Evolutionary conservation across 139 green algal genomes (phyloP).

Genomic region (Chlorella sp.): DNA sequence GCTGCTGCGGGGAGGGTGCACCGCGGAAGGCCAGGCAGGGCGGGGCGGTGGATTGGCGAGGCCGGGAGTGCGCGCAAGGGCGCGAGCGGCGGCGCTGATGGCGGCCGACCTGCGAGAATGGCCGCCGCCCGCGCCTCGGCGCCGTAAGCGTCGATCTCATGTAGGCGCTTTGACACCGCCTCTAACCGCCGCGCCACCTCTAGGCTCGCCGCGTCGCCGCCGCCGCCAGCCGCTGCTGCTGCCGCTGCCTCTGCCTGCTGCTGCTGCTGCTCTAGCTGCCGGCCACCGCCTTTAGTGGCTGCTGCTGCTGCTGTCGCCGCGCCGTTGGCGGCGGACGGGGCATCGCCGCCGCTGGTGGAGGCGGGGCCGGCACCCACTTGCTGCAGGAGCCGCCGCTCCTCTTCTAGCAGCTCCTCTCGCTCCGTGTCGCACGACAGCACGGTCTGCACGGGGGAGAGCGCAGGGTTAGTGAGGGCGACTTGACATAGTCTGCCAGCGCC

Average conservation of each 20-base stretch:
- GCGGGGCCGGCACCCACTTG: neutral
- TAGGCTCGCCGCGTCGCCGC: neutral
- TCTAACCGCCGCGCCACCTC: slow-evolving; percentile 43
- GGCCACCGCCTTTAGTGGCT: neutral
- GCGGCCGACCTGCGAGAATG: slow-evolving; percentile 85
- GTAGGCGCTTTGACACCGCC: slow-evolving; percentile 69
- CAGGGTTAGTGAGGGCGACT: too few relatives aligned
- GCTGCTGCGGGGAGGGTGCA: too few relatives aligned
- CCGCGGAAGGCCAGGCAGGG: too few relatives aligned
- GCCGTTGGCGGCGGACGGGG: neutral
- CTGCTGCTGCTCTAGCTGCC: neutral
- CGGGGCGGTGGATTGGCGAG: too few relatives aligned
- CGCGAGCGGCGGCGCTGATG: too few relatives aligned
- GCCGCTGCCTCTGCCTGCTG: slow-evolving; percentile 7
- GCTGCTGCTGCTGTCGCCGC: neutral
- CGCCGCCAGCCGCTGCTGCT: neutral
- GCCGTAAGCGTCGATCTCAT: slow-evolving; percentile 86
- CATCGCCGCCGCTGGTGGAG: neutral
- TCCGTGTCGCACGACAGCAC: slow-evolving; percentile 83
- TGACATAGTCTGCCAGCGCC: too few relatives aligned
- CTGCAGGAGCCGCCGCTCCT: slow-evolving; percentile 69
- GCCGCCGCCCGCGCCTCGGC: slow-evolving; percentile 74
- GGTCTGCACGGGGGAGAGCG: slow-evolving; percentile 58
- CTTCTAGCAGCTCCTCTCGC: slow-evolving; percentile 68
- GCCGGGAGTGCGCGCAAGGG: too few relatives aligned